Conservation (phyloP, 2,329 filamentous ascomycete genomes). For the Ustulina deusta region DNA sequence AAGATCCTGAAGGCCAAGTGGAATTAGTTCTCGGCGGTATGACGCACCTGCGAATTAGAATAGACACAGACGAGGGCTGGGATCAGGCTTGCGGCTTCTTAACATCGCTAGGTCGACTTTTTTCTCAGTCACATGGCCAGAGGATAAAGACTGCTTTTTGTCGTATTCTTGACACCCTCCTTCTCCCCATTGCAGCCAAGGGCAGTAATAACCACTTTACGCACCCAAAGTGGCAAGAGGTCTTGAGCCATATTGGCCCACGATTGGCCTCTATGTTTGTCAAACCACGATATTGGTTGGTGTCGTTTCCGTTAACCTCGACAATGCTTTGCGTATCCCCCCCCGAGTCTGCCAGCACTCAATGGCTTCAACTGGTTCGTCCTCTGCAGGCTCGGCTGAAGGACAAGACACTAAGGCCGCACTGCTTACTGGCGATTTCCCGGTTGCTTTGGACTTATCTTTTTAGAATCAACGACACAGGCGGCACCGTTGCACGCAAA, state of each 20-base stretch:
- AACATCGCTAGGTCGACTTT: slow-evolving; percentile 82
- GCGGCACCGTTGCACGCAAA: slow-evolving; percentile 77
- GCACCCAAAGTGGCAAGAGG: slow-evolving; percentile 86
- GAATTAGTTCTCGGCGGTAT: slow-evolving; percentile 91
- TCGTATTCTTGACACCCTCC: slow-evolving; percentile 85
- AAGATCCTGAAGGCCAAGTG: slow-evolving; percentile 82
- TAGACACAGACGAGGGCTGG: slow-evolving; percentile 80
- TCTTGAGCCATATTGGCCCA: slow-evolving; percentile 81
- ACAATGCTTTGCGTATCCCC: slow-evolving; percentile 90
- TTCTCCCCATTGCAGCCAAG: slow-evolving; percentile 87
- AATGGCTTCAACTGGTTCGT: slow-evolving; percentile 87
- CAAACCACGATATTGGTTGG: slow-evolving; percentile 92
- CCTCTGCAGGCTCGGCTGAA: slow-evolving; percentile 85
- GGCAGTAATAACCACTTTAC: slow-evolving; percentile 81
- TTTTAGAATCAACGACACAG: slow-evolving; percentile 81
- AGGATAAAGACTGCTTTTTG: slow-evolving; percentile 95
- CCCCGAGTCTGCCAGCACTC: slow-evolving; percentile 82
- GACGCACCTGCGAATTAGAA: slow-evolving; percentile 85
- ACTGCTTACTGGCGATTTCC: slow-evolving; percentile 89
- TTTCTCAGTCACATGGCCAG: slow-evolving; percentile 86
- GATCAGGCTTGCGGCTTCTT: slow-evolving; percentile 91
- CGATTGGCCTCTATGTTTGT: slow-evolving; percentile 85
- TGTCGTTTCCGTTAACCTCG: slow-evolving; percentile 88
- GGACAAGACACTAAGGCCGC: slow-evolving; percentile 80
- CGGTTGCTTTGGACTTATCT: slow-evolving; percentile 95